Evolutionary conservation across 176 grass and related monocot genomes (phyloP).

Genomic region (Eleusine indica): DNA sequence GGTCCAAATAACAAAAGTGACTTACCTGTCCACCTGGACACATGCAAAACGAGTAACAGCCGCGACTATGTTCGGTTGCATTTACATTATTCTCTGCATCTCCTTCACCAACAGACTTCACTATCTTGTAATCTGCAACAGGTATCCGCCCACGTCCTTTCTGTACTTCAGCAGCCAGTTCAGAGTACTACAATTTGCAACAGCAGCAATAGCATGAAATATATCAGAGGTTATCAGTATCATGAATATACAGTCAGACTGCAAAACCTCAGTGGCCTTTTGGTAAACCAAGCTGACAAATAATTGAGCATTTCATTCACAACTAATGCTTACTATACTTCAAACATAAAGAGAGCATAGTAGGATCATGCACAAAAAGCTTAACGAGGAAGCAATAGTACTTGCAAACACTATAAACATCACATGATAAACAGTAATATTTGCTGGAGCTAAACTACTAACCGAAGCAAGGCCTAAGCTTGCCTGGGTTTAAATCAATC

Average conservation of each 20-base stretch:
- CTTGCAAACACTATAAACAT: slow-evolving; percentile 17
- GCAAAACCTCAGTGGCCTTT: neutral
- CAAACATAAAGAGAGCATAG: slow-evolving; percentile 9
- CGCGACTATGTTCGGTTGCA: slow-evolving; percentile 49
- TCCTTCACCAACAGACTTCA: slow-evolving; percentile 62
- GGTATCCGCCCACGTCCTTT: slow-evolving; percentile 94
- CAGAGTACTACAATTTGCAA: slow-evolving; percentile 66
- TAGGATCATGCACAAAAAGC: neutral
- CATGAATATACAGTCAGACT: slow-evolving; percentile 23
- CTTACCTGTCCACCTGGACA: slow-evolving; percentile 95
- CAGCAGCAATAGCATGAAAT: slow-evolving; percentile 25
- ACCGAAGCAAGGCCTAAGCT: neutral
- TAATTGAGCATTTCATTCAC: slow-evolving; percentile 25
- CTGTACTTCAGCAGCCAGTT: slow-evolving; percentile 80
- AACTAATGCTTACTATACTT: neutral
- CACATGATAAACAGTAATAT: slow-evolving; percentile 16
- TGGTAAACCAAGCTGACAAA: slow-evolving; percentile 19
- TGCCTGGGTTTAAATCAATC: neutral
- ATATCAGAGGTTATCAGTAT: slow-evolving; percentile 13
- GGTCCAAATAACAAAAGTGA: neutral
- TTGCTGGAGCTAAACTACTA: neutral
- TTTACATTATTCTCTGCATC: slow-evolving; percentile 34
- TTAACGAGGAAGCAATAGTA: slow-evolving; percentile 1
- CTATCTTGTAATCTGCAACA: slow-evolving; percentile 96
- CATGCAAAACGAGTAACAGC: slow-evolving; percentile 99